Base-by-base conservation (phyloP, 2,329 filamentous ascomycete genomes). In the Fusarium sp. region DNA sequence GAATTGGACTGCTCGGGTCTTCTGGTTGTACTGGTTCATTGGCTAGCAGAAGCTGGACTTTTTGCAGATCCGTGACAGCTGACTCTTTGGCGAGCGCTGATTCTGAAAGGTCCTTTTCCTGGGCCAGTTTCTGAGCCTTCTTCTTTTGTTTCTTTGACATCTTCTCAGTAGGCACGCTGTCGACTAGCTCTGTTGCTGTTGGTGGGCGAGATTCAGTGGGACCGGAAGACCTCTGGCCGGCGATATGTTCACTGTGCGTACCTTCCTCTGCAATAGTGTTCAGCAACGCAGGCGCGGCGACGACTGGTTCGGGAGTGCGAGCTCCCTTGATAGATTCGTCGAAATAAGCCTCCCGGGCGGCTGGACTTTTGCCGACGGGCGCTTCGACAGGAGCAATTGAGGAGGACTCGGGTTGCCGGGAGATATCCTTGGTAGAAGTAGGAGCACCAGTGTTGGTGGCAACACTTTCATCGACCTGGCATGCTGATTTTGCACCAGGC, bases 71-170 rank as follows among this genome's bases (percentile, higher is more conserved):
- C 6, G 49, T 17, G 15, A 22, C 18, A 22, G 34, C 14, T 20
- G 34, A 4, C 20, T 68, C 55, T 15, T 54, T 59, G 20, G 33
- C 42, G 18, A 36, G 36, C 33, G 59, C 53, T 22, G 46, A 28
- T 22, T 63, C 44, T 18, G 51, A 45, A 15, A 56, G 46, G 18
- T 66, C 69, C 13, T 57, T 50, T 57, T 68, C 56, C 13, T 63
- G 63, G 20, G 73, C 76, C 39, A 76, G 66, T 46, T 78, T 79
- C 68, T 79, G 77, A 11, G 75, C 74, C 65, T 79, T 78, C 57
- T 78, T 81, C 68, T 78, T 80, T 43, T 81, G 74, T 57, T 80
- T 78, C 60, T 77, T 79, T 18, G 71, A 71, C 59, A 73, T 75
- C 59, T 77, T 76, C 6, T 64, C 43, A 17, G 65, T 18, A 22